Evolutionary conservation across 1,284 basidiomycete species (phyloP).

Genomic region (Heterobasidion irregulare): DNA sequence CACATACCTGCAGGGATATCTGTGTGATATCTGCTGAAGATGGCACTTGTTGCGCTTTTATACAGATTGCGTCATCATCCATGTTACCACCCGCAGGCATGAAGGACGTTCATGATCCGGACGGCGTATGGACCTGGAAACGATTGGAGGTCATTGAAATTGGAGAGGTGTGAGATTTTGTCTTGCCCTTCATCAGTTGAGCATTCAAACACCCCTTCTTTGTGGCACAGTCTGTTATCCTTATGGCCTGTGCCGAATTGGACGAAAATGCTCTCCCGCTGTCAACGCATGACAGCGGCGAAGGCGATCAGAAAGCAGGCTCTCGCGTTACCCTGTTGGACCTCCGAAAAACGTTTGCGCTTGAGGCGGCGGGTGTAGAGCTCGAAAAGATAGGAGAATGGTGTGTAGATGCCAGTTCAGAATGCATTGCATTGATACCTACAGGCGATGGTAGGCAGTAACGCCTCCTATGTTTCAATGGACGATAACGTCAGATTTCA

Average conservation of each 20-base stretch:
- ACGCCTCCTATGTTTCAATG: no score
- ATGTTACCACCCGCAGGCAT: conserved; percentile 6
- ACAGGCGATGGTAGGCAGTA: conserved; percentile 34
- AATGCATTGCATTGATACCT: conserved; percentile 34
- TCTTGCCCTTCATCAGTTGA: not conserved
- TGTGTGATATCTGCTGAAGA: conserved; percentile 17
- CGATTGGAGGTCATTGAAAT: conserved; percentile 28
- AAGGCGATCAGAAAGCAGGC: conserved; percentile 26
- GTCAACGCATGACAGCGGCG: conserved; percentile 17
- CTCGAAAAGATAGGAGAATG: conserved; percentile 48
- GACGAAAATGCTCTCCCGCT: conserved; percentile 27
- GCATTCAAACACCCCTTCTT: not conserved
- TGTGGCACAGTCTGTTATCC: conserved; percentile 21
- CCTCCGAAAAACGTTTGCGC: conserved; percentile 26
- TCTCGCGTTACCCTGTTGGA: conserved; percentile 42
- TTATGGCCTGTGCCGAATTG: conserved; percentile 37
- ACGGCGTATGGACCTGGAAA: conserved; percentile 42
- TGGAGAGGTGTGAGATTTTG: conserved; percentile 32
- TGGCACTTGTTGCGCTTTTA: conserved; percentile 16
- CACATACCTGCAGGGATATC: conserved; percentile 12
- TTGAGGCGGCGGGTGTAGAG: conserved; percentile 25
- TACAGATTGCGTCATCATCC: conserved; percentile 5
- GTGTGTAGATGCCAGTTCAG: conserved; percentile 39
- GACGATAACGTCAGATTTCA: conserved; percentile 2
- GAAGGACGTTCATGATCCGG: conserved; percentile 12